These are phyloP conservation scores for Tuber umbilicatum DNA, from an alignment of 495 filamentous ascomycete genomes.

Conservation along the genomic window DNA sequence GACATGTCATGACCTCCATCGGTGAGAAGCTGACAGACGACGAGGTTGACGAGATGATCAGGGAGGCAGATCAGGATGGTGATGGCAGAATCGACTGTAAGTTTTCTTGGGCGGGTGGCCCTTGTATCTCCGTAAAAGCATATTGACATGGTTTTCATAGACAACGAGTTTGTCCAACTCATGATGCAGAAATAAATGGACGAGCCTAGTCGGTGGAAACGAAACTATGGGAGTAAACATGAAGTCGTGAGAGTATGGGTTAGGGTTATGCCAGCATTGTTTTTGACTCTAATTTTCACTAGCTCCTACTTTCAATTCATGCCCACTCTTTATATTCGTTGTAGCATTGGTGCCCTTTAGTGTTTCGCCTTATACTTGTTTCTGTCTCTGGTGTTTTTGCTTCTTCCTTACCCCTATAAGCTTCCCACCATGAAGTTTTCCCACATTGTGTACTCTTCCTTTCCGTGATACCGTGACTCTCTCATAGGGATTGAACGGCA, in stretches of 20 bases:
- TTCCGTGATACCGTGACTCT: not conserved
- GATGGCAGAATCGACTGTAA: slow-evolving; percentile 95
- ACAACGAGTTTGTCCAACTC: slow-evolving; percentile 99
- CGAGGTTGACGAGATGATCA: slow-evolving; percentile 99
- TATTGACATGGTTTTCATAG: slow-evolving; percentile 51
- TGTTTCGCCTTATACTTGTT: slow-evolving; percentile 12
- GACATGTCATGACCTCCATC: slow-evolving; percentile 99
- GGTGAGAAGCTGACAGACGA: slow-evolving; percentile 99
- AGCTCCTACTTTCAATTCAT: not conserved
- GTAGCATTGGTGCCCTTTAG: not conserved
- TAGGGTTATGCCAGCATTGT: slow-evolving; percentile 3
- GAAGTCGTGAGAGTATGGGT: slow-evolving; percentile 5
- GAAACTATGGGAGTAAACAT: not conserved
- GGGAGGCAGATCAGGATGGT: slow-evolving; percentile 97
- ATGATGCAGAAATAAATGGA: slow-evolving; percentile 97
- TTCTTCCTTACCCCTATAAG: slow-evolving; percentile 1
- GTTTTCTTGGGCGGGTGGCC: slow-evolving; percentile 24
- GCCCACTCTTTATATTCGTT: slow-evolving; percentile 5
- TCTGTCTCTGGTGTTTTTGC: not conserved
- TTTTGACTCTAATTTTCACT: slow-evolving; percentile 4
- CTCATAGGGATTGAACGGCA: not conserved
- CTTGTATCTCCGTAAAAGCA: not conserved
- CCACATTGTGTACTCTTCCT: not conserved
- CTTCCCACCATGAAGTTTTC: not conserved
- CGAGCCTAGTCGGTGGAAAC: not conserved